A percentile compares a stretch with the other conserved stretches of the same genome.
Conservation (phyloP, 129 eudicot species). For the Ambrosia trifida region DNA sequence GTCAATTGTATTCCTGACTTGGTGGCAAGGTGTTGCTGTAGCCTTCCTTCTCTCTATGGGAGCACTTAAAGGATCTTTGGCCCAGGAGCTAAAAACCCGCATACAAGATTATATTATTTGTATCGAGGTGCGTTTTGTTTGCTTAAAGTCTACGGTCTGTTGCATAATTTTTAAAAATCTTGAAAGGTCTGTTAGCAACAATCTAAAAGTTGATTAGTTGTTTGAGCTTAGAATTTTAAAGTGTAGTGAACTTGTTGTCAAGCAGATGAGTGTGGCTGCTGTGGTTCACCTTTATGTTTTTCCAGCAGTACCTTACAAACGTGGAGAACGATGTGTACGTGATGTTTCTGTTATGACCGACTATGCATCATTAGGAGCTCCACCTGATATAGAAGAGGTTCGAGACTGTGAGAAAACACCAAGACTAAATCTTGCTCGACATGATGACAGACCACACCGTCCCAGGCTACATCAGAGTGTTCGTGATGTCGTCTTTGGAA, state of each 20-base stretch:
- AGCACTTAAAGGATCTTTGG: conserved; percentile 77
- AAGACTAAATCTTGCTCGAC: conserved; percentile 43
- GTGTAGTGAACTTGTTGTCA: conserved; percentile 22
- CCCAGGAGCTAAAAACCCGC: conserved; percentile 73
- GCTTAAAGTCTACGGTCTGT: background rate
- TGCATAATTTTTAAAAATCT: background rate
- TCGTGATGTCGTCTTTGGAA: conserved; percentile 91
- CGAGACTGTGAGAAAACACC: conserved; percentile 65
- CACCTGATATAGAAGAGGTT: conserved; percentile 93
- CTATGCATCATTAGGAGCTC: conserved; percentile 82
- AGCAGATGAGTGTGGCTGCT: conserved; percentile 97
- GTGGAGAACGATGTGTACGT: conserved; percentile 93
- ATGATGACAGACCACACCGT: conserved; percentile 57
- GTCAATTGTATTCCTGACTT: conserved; percentile 87
- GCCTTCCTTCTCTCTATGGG: conserved; percentile 91
- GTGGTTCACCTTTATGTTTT: conserved; percentile 84
- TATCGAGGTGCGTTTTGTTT: conserved; percentile 58
- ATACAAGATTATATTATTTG: conserved; percentile 92
- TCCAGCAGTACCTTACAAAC: conserved; percentile 87
- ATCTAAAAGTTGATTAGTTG: background rate
- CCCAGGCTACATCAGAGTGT: conserved; percentile 78
- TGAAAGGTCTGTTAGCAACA: conserved; percentile 5
- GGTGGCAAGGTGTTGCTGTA: conserved; percentile 99
- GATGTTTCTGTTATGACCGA: conserved; percentile 86
- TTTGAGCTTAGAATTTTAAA: background rate